These are phyloP conservation scores for Cladorrhinum sp. DNA, from an alignment of 2,329 filamentous ascomycete species.

Conservation along the genomic window DNA sequence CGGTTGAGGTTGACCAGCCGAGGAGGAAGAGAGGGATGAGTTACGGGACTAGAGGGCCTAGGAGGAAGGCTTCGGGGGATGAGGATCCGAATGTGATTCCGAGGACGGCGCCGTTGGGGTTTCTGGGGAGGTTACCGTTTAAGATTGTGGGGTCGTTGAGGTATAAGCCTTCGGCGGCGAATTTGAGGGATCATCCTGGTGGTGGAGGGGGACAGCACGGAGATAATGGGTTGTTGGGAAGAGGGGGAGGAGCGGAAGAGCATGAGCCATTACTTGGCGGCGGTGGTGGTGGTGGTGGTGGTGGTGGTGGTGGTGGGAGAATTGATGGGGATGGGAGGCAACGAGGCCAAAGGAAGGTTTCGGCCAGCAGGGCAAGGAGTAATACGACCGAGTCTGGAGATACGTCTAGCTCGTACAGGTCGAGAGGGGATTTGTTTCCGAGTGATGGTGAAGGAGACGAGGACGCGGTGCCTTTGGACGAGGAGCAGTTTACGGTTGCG, in stretches of 20 bases:
- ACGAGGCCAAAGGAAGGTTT: slow-evolving; percentile 28
- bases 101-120: slow-evolving; percentile 79
- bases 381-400: slow-evolving; percentile 75
- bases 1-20: slow-evolving; percentile 57
- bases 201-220: slow-evolving; percentile 30
- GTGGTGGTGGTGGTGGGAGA: slow-evolving; percentile 47
- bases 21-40: slow-evolving; percentile 79
- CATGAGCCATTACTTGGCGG: slow-evolving; percentile 66
- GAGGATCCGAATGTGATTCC: slow-evolving; percentile 89
- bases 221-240: slow-evolving; percentile 21
- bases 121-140: slow-evolving; percentile 79
- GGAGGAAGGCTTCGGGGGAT: slow-evolving; percentile 49
- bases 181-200: slow-evolving; percentile 82
- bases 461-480: slow-evolving; percentile 87
- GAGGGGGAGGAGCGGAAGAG: slow-evolving; percentile 42
- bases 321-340: slow-evolving; percentile 40
- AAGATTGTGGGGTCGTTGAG: slow-evolving; percentile 76
- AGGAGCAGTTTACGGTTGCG: slow-evolving; percentile 87
- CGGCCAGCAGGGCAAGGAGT: slow-evolving; percentile 60
- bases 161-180: slow-evolving; percentile 88
- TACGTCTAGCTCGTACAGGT: slow-evolving; percentile 82
- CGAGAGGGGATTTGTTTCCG: slow-evolving; percentile 83
- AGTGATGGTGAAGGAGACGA: slow-evolving; percentile 84
- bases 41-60: slow-evolving; percentile 67
- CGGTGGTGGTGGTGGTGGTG: slow-evolving; percentile 43